These are phyloP conservation scores for Coleophoma crateriformis DNA, from an alignment of 2,329 filamentous ascomycete species.

Conservation along the genomic window DNA sequence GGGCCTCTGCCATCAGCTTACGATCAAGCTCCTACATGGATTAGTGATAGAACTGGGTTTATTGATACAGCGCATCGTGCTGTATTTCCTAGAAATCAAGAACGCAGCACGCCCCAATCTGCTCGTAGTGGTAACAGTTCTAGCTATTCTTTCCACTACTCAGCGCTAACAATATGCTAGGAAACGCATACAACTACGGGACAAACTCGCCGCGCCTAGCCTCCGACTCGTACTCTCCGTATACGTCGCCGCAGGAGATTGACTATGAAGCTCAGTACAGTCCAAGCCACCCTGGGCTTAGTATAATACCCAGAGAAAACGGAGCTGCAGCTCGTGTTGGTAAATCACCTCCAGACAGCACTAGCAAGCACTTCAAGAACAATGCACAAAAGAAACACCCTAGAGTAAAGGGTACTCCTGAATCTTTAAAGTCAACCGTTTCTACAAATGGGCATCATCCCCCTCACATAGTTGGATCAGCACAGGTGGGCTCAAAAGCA, in stretches of 20 bases:
- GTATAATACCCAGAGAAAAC: no score
- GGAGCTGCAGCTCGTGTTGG: no score
- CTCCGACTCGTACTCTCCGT: constrained; percentile 22
- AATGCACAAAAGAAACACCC: background rate
- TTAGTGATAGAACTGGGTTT: constrained; percentile 16
- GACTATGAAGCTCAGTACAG: constrained; percentile 8
- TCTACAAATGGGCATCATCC: constrained; percentile 5
- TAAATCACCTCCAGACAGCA: no score
- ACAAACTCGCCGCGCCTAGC: constrained; percentile 11
- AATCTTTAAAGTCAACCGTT: constrained; percentile 1
- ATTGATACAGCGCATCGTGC: constrained; percentile 16
- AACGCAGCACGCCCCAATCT: constrained; percentile 11
- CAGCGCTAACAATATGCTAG: constrained; percentile 6
- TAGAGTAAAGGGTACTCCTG: constrained; percentile 3
- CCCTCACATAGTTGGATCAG: constrained; percentile 1
- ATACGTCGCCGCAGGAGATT: constrained; percentile 10
- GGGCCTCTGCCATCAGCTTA: constrained; percentile 9
- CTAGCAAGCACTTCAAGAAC: no score
- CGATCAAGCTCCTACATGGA: constrained; percentile 22
- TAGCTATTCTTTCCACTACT: background rate
- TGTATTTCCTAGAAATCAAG: constrained; percentile 12
- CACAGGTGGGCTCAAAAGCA: constrained; percentile 1
- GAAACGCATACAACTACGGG: constrained; percentile 13
- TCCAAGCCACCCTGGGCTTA: constrained; percentile 2
- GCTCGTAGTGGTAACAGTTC: constrained; percentile 13